These are phyloP conservation scores for Akanthomyces uredinophilus DNA, from an alignment of 2,329 filamentous ascomycete genomes.

Conservation along the genomic window DNA sequence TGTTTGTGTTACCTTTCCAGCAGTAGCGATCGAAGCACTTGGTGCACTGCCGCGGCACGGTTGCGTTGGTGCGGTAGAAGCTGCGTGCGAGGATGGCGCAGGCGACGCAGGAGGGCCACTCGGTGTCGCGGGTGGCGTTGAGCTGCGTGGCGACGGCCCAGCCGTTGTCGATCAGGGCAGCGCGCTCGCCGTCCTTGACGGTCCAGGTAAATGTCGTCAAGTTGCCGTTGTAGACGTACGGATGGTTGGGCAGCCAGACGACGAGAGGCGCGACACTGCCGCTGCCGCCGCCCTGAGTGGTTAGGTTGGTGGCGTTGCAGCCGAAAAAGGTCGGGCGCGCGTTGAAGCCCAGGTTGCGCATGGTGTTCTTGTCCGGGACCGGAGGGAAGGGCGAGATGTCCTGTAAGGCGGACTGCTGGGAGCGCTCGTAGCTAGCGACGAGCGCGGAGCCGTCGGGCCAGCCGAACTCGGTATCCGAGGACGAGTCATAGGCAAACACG, in stretches of 20 bases:
- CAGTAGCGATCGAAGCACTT: slow-evolving; percentile 74
- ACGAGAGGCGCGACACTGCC: slow-evolving; percentile 51
- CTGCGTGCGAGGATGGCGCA: slow-evolving; percentile 74
- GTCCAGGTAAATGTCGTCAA: slow-evolving; percentile 63
- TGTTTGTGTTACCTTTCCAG: slow-evolving; percentile 66
- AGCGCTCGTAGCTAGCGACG: slow-evolving; percentile 68
- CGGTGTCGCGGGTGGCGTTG: slow-evolving; percentile 63
- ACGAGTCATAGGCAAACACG: slow-evolving; percentile 75
- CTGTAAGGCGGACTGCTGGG: slow-evolving; percentile 42
- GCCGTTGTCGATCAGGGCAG: slow-evolving; percentile 74
- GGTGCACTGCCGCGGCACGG: slow-evolving; percentile 62
- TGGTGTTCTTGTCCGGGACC: slow-evolving; percentile 68
- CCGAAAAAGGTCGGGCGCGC: slow-evolving; percentile 74
- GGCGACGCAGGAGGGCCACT: slow-evolving; percentile 74
- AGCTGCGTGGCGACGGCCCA: slow-evolving; percentile 72
- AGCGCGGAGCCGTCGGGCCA: slow-evolving; percentile 78
- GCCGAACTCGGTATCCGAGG: slow-evolving; percentile 61
- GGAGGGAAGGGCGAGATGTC: slow-evolving; percentile 63
- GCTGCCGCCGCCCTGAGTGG: slow-evolving; percentile 26
- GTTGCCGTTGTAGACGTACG: slow-evolving; percentile 68
- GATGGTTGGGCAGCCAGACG: slow-evolving; percentile 78
- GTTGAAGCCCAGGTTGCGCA: slow-evolving; percentile 71
- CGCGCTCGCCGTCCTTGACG: slow-evolving; percentile 59
- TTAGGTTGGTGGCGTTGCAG: slow-evolving; percentile 58
- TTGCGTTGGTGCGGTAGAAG: slow-evolving; percentile 58